phyloP scores from a whole-genome alignment of 768 basidiomycete genomes.

The Lactifluus subvellereus region DNA sequence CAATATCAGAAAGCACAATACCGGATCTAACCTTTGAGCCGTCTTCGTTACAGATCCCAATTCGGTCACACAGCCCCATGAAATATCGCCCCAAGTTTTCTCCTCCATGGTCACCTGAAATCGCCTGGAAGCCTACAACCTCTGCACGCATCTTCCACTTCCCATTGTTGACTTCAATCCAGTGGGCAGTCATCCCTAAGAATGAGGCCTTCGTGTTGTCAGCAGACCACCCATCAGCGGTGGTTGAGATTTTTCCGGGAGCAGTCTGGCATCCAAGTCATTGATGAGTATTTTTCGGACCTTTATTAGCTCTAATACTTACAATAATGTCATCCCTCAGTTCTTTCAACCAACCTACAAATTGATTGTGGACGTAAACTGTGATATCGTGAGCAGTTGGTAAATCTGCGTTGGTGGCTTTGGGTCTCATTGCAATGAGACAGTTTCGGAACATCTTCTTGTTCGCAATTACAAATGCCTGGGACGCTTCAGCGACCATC shows the following conservation, averaged over 20 bases:
- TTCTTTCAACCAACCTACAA: background rate
- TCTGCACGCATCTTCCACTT: background rate
- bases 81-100: background rate
- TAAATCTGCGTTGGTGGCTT: background rate
- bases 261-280: background rate
- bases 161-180: background rate
- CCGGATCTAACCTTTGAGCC: too few relatives aligned
- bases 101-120: conserved; percentile 1
- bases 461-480: background rate
- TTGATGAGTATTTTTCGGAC: too few relatives aligned
- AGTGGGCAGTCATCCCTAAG: background rate
- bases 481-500: too few relatives aligned
- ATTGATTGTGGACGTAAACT: background rate
- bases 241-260: background rate
- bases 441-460: background rate
- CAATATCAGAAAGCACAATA: background rate
- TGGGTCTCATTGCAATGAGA: background rate
- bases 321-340: background rate
- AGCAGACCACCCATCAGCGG: background rate
- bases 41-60: background rate
- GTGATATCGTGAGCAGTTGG: background rate
- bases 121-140: background rate
- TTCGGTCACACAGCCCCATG: background rate
- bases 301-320: too few relatives aligned
- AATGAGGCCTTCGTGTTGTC: background rate